Evolutionary conservation across 2,329 filamentous ascomycete genomes (phyloP), one percentile per base, ranked within the genome.

Genomic region (Trichoderma sp.): DNA sequence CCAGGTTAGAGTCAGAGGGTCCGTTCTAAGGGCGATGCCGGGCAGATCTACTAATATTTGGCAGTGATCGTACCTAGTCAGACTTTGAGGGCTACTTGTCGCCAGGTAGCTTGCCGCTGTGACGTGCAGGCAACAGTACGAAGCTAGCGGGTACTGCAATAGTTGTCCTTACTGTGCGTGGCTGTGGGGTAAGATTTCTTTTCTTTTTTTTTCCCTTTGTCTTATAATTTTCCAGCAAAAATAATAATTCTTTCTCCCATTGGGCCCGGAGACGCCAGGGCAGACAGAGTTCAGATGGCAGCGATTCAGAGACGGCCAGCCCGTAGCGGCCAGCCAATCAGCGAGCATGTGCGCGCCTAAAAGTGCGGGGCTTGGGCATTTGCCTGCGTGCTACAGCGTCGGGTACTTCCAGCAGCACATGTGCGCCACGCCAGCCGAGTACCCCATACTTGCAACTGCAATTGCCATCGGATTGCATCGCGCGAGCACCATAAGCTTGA

Each of bases 31-130:
- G 65, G 65, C 53, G 65, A 68, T 57, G 65, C 51, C 53, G 51
- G 65, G 65, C 65, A 68, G 53, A 68, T 68, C 51, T 58, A 58
- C 51, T 68, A 58, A 68, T 58, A 58, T 43, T 34, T 51, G 43
- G 47, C 56, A 18, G 30, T 30, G 39, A 58, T 57, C 51, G 39
- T 24, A 68, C 34, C 14, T 36, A 36, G 64, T 68, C 32, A 68
- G 21, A 39, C 30, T 43, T 32, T 2, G 30, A 47, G 15, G 56
- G 47, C 6, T 39, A 67, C 64, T 57, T 43, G 64, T 15, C 18
- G 21, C 51, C n/a, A 8, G 32, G 64, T 28, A 58, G 28, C 6
- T 18, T 34, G 57, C 30, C 28, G 57, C 57, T 21, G 28, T 34
- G 28, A 4, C 28, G 12, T 11, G 57, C 57, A 30, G 57, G 15